phyloP scores from a whole-genome alignment of 306 rosid genomes.

The Citrullus colocynthis region DNA sequence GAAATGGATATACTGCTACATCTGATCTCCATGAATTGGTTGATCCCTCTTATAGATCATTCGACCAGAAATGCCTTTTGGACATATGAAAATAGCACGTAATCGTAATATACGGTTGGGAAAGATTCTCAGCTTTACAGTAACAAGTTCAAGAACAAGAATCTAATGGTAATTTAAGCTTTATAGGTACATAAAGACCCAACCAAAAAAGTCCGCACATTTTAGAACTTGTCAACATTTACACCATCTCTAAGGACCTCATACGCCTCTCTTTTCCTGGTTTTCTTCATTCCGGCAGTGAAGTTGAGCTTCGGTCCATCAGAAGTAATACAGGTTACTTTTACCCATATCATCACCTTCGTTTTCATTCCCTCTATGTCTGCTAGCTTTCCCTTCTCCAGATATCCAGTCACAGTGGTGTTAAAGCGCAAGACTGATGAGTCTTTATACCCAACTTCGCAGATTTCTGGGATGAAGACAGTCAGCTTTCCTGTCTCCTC shows the following conservation, averaged over 20 bases:
- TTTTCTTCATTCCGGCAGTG: slow-evolving; percentile 79
- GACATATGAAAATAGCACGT: neutral
- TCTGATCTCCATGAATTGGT: neutral
- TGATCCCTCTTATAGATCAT: neutral
- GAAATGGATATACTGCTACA: neutral
- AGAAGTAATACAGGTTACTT: slow-evolving; percentile 54
- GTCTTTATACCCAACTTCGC: slow-evolving; percentile 85
- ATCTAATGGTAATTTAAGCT: neutral
- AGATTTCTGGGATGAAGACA: slow-evolving; percentile 54
- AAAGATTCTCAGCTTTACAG: neutral
- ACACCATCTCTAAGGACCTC: slow-evolving; percentile 81
- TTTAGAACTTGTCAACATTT: slow-evolving; percentile 53
- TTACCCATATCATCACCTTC: slow-evolving; percentile 87
- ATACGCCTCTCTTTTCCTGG: slow-evolving; percentile 74
- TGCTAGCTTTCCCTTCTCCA: slow-evolving; percentile 83
- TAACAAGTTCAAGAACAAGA: neutral
- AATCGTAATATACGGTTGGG: neutral
- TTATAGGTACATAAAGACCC: neutral
- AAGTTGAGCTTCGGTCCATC: slow-evolving; percentile 74
- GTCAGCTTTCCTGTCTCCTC: slow-evolving; percentile 69
- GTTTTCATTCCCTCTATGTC: slow-evolving; percentile 90
- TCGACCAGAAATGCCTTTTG: neutral
- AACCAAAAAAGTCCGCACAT: neutral
- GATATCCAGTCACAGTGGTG: slow-evolving; percentile 54
- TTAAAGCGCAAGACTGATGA: slow-evolving; percentile 71